phyloP scores from a whole-genome alignment of 345 rosid species.

The Pistacia integerrima region DNA sequence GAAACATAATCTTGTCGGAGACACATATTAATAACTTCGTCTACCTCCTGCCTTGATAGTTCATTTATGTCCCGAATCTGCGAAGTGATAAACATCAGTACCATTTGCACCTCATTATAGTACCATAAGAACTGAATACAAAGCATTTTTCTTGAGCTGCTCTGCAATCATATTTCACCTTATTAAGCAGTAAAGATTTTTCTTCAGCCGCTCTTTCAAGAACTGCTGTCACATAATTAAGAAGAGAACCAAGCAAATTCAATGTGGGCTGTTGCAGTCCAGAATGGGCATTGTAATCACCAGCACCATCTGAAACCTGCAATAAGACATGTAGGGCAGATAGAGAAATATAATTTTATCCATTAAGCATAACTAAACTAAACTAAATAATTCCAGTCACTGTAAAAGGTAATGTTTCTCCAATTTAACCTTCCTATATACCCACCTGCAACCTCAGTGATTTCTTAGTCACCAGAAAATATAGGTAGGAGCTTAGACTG shows the following conservation, averaged over 20 bases:
- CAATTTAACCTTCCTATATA: constrained; percentile 7
- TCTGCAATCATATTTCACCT: constrained; percentile 44
- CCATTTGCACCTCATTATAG: neutral
- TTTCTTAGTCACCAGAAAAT: constrained; percentile 78
- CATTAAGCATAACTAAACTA: neutral
- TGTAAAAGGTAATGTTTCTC: neutral
- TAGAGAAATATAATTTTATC: neutral
- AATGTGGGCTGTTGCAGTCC: constrained; percentile 74
- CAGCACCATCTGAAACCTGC: constrained; percentile 58
- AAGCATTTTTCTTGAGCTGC: neutral
- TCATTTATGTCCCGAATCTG: constrained; percentile 92
- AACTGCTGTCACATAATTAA: constrained; percentile 58
- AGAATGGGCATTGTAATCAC: constrained; percentile 43
- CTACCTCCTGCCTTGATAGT: constrained; percentile 94
- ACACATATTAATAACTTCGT: constrained; percentile 77
- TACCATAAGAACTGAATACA: neutral
- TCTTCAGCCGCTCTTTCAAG: constrained; percentile 91
- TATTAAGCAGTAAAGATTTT: constrained; percentile 74
- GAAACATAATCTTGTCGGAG: constrained; percentile 55
- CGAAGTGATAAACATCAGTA: constrained; percentile 21
- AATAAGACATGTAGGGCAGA: constrained; percentile 18
- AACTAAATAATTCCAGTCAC: neutral
- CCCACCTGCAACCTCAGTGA: constrained; percentile 77
- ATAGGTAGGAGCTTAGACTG: constrained; percentile 78
- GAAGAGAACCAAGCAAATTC: constrained; percentile 58